These are phyloP conservation scores for Camelina laxa DNA, from an alignment of 345 rosid species.

Conservation along the genomic window DNA sequence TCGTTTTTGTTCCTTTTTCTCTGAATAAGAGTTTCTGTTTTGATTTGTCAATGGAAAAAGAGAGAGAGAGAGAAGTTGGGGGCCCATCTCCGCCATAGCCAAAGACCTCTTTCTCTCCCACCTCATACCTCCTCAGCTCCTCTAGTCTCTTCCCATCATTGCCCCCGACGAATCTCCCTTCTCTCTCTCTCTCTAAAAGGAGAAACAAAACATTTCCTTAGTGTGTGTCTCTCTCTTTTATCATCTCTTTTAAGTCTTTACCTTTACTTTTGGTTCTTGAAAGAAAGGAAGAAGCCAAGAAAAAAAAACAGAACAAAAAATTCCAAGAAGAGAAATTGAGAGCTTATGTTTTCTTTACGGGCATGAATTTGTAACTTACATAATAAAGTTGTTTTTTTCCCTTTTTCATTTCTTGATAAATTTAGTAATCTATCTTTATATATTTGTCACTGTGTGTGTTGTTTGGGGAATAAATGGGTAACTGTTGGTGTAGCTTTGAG, in stretches of 20 bases:
- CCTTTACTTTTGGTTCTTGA: slow-evolving; percentile 22
- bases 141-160: slow-evolving; percentile 48
- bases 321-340: slow-evolving; percentile 11
- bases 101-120: slow-evolving; percentile 53
- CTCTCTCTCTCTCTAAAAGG: slow-evolving; percentile 28
- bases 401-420: slow-evolving; percentile 26
- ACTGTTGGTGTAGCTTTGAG: slow-evolving; percentile 79
- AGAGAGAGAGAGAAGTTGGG: slow-evolving; percentile 46
- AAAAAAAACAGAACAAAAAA: neutral
- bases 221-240: slow-evolving; percentile 23
- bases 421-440: neutral
- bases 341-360: slow-evolving; percentile 21
- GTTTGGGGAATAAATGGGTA: slow-evolving; percentile 65
- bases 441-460: slow-evolving; percentile 4
- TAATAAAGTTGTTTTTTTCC: slow-evolving; percentile 26
- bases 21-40: slow-evolving; percentile 18
- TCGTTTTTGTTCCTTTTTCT: neutral
- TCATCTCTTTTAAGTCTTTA: slow-evolving; percentile 20
- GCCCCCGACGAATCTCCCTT: slow-evolving; percentile 42
- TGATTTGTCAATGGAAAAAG: slow-evolving; percentile 42
- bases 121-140: slow-evolving; percentile 44
- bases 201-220: slow-evolving; percentile 26
- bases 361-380: slow-evolving; percentile 30
- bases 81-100: slow-evolving; percentile 71
- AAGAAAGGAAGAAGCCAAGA: slow-evolving; percentile 8